phyloP scores from a whole-genome alignment of 148 eudicot genomes.

The Tetragonia tetragonoides region DNA sequence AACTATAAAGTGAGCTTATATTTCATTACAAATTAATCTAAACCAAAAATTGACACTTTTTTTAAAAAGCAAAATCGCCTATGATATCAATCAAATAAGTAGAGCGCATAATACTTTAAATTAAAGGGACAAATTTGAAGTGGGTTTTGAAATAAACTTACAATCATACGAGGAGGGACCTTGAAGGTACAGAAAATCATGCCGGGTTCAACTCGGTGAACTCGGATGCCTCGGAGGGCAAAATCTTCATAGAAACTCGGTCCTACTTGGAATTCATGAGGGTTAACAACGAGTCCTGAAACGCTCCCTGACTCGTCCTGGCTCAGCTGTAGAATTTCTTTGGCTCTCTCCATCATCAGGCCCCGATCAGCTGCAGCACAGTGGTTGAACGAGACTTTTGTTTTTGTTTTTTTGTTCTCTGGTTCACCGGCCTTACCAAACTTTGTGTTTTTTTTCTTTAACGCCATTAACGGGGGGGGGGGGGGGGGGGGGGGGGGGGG shows the following conservation, averaged over 20 bases:
- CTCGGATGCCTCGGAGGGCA: conserved; percentile 60
- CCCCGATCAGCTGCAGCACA: background rate
- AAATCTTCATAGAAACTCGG: conserved; percentile 60
- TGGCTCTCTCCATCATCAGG: background rate
- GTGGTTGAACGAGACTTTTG: too few species aligned
- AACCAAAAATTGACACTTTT: too few species aligned
- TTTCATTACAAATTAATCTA: too few species aligned
- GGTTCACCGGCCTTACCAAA: too few species aligned
- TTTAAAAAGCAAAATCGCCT: too few species aligned
- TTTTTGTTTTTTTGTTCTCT: too few species aligned
- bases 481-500: too few species aligned
- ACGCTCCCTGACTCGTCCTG: conserved; percentile 37
- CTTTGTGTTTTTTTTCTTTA: too few species aligned
- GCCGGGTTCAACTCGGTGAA: conserved; percentile 62
- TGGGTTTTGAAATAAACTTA: conserved; percentile 29
- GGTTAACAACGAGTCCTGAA: conserved; percentile 41
- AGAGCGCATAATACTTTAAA: background rate
- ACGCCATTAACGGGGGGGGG: too few species aligned
- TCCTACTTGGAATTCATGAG: conserved; percentile 42
- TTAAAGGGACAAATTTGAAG: background rate
- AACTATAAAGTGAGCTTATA: too few species aligned
- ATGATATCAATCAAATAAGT: too few species aligned
- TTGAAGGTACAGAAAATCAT: conserved; percentile 50
- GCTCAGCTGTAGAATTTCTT: conserved; percentile 19
- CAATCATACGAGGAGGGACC: conserved; percentile 66